Base-by-base conservation (phyloP, 2,329 filamentous ascomycete genomes). In the Claviceps paspali region DNA sequence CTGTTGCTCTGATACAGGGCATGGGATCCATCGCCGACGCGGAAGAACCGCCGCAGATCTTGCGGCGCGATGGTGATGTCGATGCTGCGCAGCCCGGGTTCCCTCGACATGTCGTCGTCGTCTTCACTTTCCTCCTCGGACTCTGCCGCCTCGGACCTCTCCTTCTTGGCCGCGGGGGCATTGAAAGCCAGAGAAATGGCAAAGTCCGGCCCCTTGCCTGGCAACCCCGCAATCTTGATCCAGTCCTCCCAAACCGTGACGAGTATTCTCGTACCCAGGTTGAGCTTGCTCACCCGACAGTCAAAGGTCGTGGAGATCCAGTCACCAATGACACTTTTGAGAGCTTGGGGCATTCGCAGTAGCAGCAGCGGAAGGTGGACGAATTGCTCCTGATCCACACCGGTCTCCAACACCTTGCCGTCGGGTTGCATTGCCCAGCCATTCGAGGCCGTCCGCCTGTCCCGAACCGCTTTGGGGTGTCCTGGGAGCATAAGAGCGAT, bases 231-330 rank as follows among this genome's bases (percentile, higher is more conserved):
- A 0, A 56, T 52, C 2, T 52, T 48, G 22, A 69, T 55, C 70
- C 70, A 75, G 11, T 55, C 49, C 43, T 75, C 71, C 64, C 66
- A 69, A 5, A 61, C 55, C 4, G 49, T 48, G 1, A 72, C 52
- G 0, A 76, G 55, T 2, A 65, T 69, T 31, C 58, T 59, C 6
- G 68, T 71, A 5, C 67, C 65, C 2, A 76, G 49, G 1, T 57
- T 57, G 29, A 75, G 51, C 4, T 65, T 55, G 38, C 59, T 65
- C 31, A 74, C 62, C 21, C 68, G 69, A 42, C 68, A 73, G 53
- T 76, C 72, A 43, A 76, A 75, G 0, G 63, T 64, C 29, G 52
- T 61, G 3, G 62, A 57, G 9, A 76, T 52, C 50, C 74, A 76
- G 17, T 65, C 61, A n/a, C 59, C 42, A 1, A 76, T 45, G 15